These are phyloP conservation scores for Malus sylvestris DNA, from an alignment of 306 rosid genomes.

Conservation along the genomic window DNA sequence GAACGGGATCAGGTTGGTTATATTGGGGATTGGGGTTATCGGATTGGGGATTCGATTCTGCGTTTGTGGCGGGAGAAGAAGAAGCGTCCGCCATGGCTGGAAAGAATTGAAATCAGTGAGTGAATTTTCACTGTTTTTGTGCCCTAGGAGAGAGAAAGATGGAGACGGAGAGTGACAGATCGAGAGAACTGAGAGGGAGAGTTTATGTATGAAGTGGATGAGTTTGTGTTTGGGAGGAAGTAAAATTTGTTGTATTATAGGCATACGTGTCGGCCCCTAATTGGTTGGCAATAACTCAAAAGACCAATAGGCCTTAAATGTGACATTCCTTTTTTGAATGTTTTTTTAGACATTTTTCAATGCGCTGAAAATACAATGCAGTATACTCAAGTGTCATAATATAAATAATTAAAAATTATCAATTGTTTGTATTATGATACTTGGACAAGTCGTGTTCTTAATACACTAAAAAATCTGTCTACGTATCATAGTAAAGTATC, in stretches of 20 bases:
- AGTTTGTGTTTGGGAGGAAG: background rate
- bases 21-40: constrained; percentile 28
- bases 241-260: background rate
- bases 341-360: too few species aligned
- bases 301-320: background rate
- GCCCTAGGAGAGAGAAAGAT: background rate
- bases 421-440: too few species aligned
- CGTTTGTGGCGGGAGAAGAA: constrained; percentile 45
- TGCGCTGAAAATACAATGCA: too few species aligned
- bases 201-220: background rate
- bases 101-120: background rate
- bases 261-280: background rate
- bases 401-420: too few species aligned
- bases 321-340: too few species aligned
- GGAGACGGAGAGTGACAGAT: background rate
- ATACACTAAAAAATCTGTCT: accelerated
- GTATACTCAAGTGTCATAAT: too few species aligned
- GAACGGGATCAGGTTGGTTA: constrained; percentile 39
- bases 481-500: too few species aligned
- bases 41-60: constrained; percentile 40
- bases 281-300: background rate
- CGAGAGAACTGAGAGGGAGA: background rate
- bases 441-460: too few species aligned
- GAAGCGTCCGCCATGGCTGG: constrained; percentile 68
- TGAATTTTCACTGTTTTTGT: background rate